Conservation (phyloP, 768 basidiomycete genomes). For the Punctularia strigosozonata region DNA sequence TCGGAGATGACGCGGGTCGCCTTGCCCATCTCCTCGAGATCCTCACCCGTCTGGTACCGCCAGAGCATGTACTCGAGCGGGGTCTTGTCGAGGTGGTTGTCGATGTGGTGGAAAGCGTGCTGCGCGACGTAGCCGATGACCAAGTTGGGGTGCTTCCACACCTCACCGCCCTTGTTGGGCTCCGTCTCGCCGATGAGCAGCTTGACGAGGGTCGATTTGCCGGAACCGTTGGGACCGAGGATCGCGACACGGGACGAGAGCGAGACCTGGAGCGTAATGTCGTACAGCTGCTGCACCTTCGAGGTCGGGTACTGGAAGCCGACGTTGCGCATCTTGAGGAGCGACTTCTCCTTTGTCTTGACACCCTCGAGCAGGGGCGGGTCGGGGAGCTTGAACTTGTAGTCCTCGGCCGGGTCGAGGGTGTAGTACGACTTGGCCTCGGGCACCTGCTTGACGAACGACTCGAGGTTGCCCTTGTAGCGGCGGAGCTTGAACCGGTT, state of each 20-base stretch:
- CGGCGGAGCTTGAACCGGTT: slow-evolving; percentile 97
- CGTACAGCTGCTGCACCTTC: slow-evolving; percentile 79
- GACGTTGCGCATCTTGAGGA: slow-evolving; percentile 96
- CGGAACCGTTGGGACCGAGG: slow-evolving; percentile 98
- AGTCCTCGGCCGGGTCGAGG: slow-evolving; percentile 91
- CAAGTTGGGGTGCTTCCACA: slow-evolving; percentile 99
- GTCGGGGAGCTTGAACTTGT: slow-evolving; percentile 96
- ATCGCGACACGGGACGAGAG: slow-evolving; percentile 97
- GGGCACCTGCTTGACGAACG: slow-evolving; percentile 87
- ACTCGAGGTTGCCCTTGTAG: slow-evolving; percentile 92
- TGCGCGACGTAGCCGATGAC: slow-evolving; percentile 99
- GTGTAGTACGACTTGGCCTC: slow-evolving; percentile 98
- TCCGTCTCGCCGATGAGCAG: slow-evolving; percentile 95
- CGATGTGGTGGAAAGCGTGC: slow-evolving; percentile 99
- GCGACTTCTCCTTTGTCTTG: slow-evolving; percentile 98
- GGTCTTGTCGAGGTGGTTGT: slow-evolving; percentile 96
- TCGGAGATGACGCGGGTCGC: slow-evolving; percentile 78
- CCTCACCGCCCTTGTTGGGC: slow-evolving; percentile 91
- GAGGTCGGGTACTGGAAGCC: slow-evolving; percentile 93
- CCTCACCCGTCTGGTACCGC: slow-evolving; percentile 99
- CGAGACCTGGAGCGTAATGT: slow-evolving; percentile 94
- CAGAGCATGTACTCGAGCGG: slow-evolving; percentile 98
- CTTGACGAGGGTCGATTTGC: slow-evolving; percentile 96
- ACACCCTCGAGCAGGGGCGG: slow-evolving; percentile 98
- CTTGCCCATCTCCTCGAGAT: slow-evolving; percentile 94